Percentiles rank a stretch among this genome's conserved stretches.
Conservation (phyloP, 805 yeast genomes). For the Sporopachydermia lactativora region DNA sequence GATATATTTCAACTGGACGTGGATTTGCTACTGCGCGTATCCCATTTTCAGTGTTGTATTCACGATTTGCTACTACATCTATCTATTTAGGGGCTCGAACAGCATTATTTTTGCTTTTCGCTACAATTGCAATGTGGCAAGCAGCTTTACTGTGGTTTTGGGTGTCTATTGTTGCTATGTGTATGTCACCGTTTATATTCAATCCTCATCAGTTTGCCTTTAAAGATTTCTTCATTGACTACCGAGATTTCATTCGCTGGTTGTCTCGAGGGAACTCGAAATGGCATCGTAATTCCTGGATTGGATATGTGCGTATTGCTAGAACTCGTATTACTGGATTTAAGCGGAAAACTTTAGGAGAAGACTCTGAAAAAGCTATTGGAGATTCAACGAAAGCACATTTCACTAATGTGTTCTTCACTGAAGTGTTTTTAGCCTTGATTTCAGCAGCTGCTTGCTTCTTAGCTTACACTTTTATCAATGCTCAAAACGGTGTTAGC, state of each 20-base stretch:
- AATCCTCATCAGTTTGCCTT: slow-evolving; percentile 97
- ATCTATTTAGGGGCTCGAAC: slow-evolving; percentile 67
- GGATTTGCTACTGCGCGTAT: slow-evolving; percentile 82
- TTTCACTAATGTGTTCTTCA: slow-evolving; percentile 58
- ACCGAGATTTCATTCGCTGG: slow-evolving; percentile 88
- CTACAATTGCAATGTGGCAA: slow-evolving; percentile 81
- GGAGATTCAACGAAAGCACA: slow-evolving; percentile 65
- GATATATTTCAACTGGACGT: slow-evolving; percentile 84
- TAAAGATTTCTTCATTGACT: slow-evolving; percentile 93
- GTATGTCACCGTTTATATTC: slow-evolving; percentile 87
- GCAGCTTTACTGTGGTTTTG: slow-evolving; percentile 95
- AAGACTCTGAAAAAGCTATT: slow-evolving; percentile 48
- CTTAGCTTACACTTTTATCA: slow-evolving; percentile 65
- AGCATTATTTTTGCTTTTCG: slow-evolving; percentile 57
- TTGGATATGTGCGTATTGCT: slow-evolving; percentile 53
- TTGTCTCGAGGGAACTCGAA: slow-evolving; percentile 62
- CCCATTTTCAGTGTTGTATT: slow-evolving; percentile 56
- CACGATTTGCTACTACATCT: slow-evolving; percentile 63
- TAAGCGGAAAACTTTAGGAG: slow-evolving; percentile 59
- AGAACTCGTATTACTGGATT: slow-evolving; percentile 89
- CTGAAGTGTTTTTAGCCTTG: slow-evolving; percentile 67
- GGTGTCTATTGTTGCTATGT: slow-evolving; percentile 78
- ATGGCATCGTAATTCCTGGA: slow-evolving; percentile 67
- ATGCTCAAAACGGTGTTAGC: slow-evolving; percentile 75
- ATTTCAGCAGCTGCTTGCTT: slow-evolving; percentile 55